Percentiles rank a stretch among this genome's conserved stretches.
Evolutionary conservation across 768 basidiomycete genomes (phyloP).

Genomic region (Leucosporidium creatinivorum): DNA sequence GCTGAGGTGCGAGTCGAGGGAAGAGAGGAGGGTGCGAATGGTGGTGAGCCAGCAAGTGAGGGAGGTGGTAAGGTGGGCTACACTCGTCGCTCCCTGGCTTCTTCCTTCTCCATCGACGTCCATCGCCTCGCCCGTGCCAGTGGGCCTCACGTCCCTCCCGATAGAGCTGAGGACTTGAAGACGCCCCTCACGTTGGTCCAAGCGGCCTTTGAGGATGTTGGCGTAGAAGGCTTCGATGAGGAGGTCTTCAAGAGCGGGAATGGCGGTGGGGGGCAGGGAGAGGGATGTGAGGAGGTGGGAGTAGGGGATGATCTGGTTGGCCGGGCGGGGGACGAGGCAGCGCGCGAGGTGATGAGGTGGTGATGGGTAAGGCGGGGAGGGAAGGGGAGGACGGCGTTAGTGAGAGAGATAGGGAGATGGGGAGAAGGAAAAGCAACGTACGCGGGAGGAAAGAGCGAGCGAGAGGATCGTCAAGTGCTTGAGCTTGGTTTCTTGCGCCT

Average conservation of each 20-base stretch:
- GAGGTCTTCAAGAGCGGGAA: constrained; percentile 88
- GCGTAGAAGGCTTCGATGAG: constrained; percentile 96
- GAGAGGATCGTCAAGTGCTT: constrained; percentile 74
- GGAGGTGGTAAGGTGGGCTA: neutral
- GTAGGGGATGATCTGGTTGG: constrained; percentile 68
- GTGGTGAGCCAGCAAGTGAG: constrained; percentile 51
- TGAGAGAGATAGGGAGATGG: neutral
- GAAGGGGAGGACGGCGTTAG: neutral
- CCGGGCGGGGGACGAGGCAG: constrained; percentile 37
- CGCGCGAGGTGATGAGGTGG: neutral
- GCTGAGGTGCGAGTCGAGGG: constrained; percentile 64
- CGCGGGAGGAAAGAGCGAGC: constrained; percentile 62
- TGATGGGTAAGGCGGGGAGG: neutral
- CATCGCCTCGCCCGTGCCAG: constrained; percentile 35
- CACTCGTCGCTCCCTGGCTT: neutral
- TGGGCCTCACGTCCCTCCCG: constrained; percentile 74
- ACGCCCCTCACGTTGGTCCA: constrained; percentile 84
- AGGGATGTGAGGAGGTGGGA: constrained; percentile 60
- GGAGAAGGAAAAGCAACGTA: constrained; percentile 6
- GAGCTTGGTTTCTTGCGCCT: constrained; percentile 72
- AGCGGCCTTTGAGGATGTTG: constrained; percentile 77
- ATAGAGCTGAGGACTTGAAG: constrained; percentile 87
- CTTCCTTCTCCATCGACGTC: constrained; percentile 49
- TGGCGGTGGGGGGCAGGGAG: constrained; percentile 55
- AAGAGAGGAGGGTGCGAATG: constrained; percentile 52